phyloP scores from a whole-genome alignment of 805 yeast species.

The Soucietia sequanensis region DNA sequence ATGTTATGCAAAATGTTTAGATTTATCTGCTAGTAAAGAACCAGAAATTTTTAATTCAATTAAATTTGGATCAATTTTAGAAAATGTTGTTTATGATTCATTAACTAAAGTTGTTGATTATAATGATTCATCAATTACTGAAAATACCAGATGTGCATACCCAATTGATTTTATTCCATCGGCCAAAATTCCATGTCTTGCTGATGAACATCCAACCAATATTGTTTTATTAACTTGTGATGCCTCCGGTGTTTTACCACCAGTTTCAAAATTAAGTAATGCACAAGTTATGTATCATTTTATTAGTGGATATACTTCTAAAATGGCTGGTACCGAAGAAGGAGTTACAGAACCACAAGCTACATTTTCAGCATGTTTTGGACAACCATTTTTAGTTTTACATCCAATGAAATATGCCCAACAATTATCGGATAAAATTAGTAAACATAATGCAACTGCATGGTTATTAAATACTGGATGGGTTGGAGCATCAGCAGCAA shows the following conservation, averaged over 20 bases:
- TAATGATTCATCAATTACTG: conserved; percentile 78
- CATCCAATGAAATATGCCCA: conserved; percentile 98
- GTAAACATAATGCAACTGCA: conserved; percentile 84
- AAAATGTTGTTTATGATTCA: conserved; percentile 87
- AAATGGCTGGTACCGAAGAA: conserved; percentile 99
- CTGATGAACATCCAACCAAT: conserved; percentile 88
- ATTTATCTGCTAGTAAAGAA: conserved; percentile 85
- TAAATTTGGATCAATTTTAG: conserved; percentile 90
- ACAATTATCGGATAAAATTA: conserved; percentile 91
- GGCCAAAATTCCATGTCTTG: conserved; percentile 92
- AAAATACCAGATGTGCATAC: conserved; percentile 97
- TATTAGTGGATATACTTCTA: conserved; percentile 97
- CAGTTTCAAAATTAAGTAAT: conserved; percentile 88
- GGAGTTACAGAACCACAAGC: conserved; percentile 99
- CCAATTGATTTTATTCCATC: conserved; percentile 97
- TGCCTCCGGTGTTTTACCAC: conserved; percentile 97
- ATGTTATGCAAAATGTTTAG: conserved; percentile 97
- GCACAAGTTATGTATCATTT: conserved; percentile 99
- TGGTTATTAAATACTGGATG: conserved; percentile 98
- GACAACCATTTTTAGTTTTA: conserved; percentile 96
- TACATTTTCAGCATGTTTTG: conserved; percentile 97
- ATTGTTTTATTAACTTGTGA: conserved; percentile 93
- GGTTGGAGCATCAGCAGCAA: conserved; percentile 90
- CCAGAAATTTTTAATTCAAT: conserved; percentile 97
- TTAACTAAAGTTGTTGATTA: conserved; percentile 81